Base-by-base conservation (phyloP, 495 filamentous ascomycete species). In the Amniculicola lignicola region DNA sequence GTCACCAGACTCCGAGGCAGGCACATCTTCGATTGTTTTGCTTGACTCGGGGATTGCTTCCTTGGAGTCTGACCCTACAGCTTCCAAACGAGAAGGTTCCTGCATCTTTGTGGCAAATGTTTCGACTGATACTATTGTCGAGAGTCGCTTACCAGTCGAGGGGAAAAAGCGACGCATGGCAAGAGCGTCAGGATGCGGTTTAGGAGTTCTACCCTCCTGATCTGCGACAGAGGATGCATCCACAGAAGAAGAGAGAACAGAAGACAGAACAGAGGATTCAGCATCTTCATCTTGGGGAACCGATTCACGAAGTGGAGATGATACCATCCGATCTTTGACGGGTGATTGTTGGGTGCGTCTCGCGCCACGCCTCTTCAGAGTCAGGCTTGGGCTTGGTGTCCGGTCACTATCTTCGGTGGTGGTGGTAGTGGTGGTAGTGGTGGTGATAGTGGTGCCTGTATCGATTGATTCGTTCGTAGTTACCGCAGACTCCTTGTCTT, bases 81-180 rank as follows among this genome's bases (percentile, higher is more conserved):
- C 54, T 19, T 53, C 49, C 18, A 57, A 59, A 4, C 62, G 42
- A 40, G 65, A 48, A 12, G 67, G 53, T 16, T 31, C 51, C 35
- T 65, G 59, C 27, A 47, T 49, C 37, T 66, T 50, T 2, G 63
- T 63, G 10, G 48, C 40, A 40, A 71, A 63, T 9, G 69, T 68
- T 39, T 71, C 69, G 0, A 67, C 68, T 1, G 70, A 73, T 16
- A 54, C 69, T 55, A 70, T 71, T 3, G 69, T 71, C 2, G 70
- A 73, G 9, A 71, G 63, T 15, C 64, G 61, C 25, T 70, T 70
- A 0, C 69, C 68, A 24, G 65, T 63, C 3, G 58, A 64, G 1
- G 69, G 68, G 39, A 70, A 70, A 18, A 40, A n/a, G 19, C 63
- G 60, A 16, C 54, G 64, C 35, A 58, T 46, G 16, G 54, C 44